These are phyloP conservation scores for Heteromeles arbutifolia DNA, from an alignment of 306 rosid species.

Conservation along the genomic window DNA sequence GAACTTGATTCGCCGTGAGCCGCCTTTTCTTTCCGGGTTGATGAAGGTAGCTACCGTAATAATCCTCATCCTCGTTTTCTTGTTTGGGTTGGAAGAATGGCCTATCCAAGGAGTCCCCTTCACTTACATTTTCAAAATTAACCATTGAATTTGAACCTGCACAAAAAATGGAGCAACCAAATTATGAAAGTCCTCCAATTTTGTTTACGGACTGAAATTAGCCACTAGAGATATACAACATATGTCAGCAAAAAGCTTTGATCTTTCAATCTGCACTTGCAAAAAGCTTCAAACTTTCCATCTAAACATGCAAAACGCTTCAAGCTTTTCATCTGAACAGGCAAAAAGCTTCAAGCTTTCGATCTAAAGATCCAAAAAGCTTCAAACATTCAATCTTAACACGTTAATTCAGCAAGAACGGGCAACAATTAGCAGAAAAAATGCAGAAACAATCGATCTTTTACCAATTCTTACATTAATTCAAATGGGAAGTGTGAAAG, in stretches of 20 bases:
- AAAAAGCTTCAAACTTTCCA: not conserved
- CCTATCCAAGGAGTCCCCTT: constrained; percentile 32
- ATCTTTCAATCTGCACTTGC: not conserved
- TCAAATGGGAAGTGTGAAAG: not conserved
- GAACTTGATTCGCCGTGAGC: constrained; percentile 65
- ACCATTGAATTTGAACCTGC: constrained; percentile 64
- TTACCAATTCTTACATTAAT: not conserved
- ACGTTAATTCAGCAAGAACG: not conserved
- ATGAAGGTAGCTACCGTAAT: constrained; percentile 39
- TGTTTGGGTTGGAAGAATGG: constrained; percentile 49
- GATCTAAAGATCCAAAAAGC: not conserved
- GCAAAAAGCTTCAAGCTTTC: not conserved
- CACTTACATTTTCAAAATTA: constrained; percentile 44
- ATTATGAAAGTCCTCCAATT: not conserved
- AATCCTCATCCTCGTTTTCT: constrained; percentile 54
- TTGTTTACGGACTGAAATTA: not conserved
- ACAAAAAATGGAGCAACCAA: not conserved
- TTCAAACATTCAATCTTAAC: not conserved
- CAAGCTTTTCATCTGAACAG: not conserved
- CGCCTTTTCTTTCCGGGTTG: constrained; percentile 79
- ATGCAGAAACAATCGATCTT: not conserved
- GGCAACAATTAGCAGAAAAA: not conserved
- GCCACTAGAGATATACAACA: not conserved
- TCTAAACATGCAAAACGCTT: not conserved
- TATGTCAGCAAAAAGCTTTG: not conserved